Base-by-base conservation (phyloP, 2,329 filamentous ascomycete genomes). In the Xylariaceae sp. region DNA sequence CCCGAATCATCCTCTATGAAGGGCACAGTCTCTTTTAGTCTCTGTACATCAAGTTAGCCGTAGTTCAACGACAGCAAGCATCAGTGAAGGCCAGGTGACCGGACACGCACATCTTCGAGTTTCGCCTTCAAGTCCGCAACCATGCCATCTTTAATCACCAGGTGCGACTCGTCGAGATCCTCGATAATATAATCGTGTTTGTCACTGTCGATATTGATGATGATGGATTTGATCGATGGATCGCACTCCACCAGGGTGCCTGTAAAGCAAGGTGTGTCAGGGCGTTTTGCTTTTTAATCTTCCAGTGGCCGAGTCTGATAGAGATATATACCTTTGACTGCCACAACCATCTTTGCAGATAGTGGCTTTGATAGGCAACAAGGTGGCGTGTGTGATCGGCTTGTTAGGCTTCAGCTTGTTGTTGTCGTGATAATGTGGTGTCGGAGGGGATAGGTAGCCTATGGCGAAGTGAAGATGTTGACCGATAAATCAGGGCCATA, bases 191-290 rank as follows among this genome's bases (percentile, higher is more conserved):
- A 89, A 60, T 86, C 83, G 70, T 91, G 84, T 62, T 80, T 78
- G 54, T 81, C 76, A 64, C 76, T 80, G 71, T 92, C 86, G 62
- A 92, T 88, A 65, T 85, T 87, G 63, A 88, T 77, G 66, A 92
- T 86, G 75, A 91, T 90, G 60, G 88, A 87, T 72, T 91, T 91
- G 78, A 92, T 91, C 44, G 87, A 89, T n/a, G 88, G 86, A 68
- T 92, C 88, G 72, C 87, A 90, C 71, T 90, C 83, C 71, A 92
- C 84, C 60, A 92, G 79, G 31, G 89, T 85, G 59, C 88, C 88
- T 82, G 50, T 26, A 11, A 45, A n/a, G 29, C 34, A 32, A 41
- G 35, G 39, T 43, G 32, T 8, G 5, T 34, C 19, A 19, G 19
- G 19, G 19, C 19, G 19, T 19, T 19, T 19, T 19, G 19, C 19